phyloP scores from a whole-genome alignment of 2,329 filamentous ascomycete species.

The Cladophialophora carrionii region DNA sequence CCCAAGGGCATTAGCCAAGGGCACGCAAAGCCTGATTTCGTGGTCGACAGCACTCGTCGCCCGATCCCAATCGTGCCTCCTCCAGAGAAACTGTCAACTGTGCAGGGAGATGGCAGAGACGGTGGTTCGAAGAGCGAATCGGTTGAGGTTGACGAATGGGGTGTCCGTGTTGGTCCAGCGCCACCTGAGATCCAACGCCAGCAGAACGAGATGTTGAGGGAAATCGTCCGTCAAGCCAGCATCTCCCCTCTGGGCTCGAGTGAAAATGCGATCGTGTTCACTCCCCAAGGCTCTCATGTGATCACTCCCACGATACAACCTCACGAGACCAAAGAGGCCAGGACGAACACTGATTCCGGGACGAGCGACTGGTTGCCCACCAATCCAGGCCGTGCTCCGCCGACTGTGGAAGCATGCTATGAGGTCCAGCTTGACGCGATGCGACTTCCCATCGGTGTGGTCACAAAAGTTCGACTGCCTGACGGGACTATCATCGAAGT shows the following conservation, averaged over 20 bases:
- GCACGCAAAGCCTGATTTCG: slow-evolving; percentile 4
- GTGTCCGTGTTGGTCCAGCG: slow-evolving; percentile 27
- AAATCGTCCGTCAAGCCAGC: slow-evolving; percentile 23
- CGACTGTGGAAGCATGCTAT: slow-evolving; percentile 31
- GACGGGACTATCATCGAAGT: slow-evolving; percentile 33
- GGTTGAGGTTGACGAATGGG: slow-evolving; percentile 35
- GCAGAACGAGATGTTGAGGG: slow-evolving; percentile 31
- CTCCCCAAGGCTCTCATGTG: slow-evolving; percentile 9
- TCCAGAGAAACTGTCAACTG: slow-evolving; percentile 18
- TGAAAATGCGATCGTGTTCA: slow-evolving; percentile 17
- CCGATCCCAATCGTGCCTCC: slow-evolving; percentile 38
- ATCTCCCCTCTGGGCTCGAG: slow-evolving; percentile 24
- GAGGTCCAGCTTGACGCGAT: slow-evolving; percentile 35
- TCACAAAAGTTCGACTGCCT: slow-evolving; percentile 30
- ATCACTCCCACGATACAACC: slow-evolving; percentile 5
- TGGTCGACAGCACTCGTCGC: slow-evolving; percentile 19
- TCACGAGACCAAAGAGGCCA: not conserved
- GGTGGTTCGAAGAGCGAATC: slow-evolving; percentile 7
- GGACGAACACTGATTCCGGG: not conserved
- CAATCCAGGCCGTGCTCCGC: slow-evolving; percentile 27
- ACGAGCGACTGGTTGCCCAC: slow-evolving; percentile 30
- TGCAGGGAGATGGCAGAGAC: slow-evolving; percentile 6
- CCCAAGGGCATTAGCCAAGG: slow-evolving; percentile 1
- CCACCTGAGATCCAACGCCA: slow-evolving; percentile 31
- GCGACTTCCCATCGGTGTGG: slow-evolving; percentile 32